These are phyloP conservation scores for Cryptococcus sp. DNA, from an alignment of 1,284 basidiomycete species.

Conservation along the genomic window DNA sequence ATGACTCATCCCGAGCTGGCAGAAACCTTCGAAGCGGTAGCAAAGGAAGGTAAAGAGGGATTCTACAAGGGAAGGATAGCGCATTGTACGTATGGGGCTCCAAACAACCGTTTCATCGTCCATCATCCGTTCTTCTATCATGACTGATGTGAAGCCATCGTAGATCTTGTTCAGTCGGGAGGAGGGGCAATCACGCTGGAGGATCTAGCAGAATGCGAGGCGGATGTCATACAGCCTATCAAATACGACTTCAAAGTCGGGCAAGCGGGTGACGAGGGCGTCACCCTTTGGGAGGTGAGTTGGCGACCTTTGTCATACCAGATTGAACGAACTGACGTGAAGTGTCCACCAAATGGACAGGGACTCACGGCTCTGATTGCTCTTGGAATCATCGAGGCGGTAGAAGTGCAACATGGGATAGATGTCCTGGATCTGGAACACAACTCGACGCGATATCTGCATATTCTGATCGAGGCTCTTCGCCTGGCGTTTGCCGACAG, in stretches of 20 bases:
- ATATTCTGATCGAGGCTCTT: conserved; percentile 68
- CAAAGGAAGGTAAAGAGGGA: conserved; percentile 74
- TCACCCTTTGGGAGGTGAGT: conserved; percentile 75
- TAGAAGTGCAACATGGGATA: conserved; percentile 68
- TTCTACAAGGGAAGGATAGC: conserved; percentile 90
- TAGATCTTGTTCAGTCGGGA: conserved; percentile 67
- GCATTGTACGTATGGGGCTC: conserved; percentile 51
- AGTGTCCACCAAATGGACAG: conserved; percentile 94
- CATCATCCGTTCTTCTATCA: too few species aligned
- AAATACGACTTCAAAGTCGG: conserved; percentile 66
- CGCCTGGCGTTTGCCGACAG: conserved; percentile 40
- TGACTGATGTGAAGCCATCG: conserved; percentile 71
- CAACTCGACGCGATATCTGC: conserved; percentile 82
- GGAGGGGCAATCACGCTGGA: conserved; percentile 87
- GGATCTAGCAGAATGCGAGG: conserved; percentile 74
- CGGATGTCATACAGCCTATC: conserved; percentile 80
- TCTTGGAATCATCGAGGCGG: conserved; percentile 81
- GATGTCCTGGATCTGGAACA: conserved; percentile 72
- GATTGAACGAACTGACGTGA: not conserved
- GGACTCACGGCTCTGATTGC: conserved; percentile 90
- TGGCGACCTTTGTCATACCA: too few species aligned
- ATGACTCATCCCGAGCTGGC: conserved; percentile 74
- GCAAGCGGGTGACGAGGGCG: conserved; percentile 55
- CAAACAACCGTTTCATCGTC: too few species aligned
- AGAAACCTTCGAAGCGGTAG: conserved; percentile 72